These are phyloP conservation scores for Brasenia schreberi DNA, from an alignment of 164 flowering plant species.

Conservation along the genomic window DNA sequence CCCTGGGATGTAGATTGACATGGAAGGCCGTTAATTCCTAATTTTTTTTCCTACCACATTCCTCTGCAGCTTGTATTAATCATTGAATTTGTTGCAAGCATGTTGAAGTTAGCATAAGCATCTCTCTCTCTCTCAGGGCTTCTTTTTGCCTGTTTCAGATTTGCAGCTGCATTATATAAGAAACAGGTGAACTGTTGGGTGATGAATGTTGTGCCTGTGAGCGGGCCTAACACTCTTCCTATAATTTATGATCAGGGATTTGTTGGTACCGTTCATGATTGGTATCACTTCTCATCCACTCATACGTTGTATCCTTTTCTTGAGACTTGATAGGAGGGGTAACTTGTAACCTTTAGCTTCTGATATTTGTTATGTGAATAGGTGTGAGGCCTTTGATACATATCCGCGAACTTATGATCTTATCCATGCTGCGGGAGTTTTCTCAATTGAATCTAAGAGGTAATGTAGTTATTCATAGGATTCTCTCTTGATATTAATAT, in stretches of 20 bases:
- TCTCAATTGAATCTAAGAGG: conserved; percentile 67
- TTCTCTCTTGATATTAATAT: too few relatives aligned
- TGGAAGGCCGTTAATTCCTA: background rate
- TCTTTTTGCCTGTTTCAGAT: conserved; percentile 18
- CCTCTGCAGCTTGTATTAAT: too few relatives aligned
- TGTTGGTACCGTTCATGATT: conserved; percentile 45
- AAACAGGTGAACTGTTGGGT: conserved; percentile 39
- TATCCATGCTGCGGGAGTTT: conserved; percentile 71
- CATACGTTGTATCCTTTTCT: background rate
- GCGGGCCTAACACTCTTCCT: conserved; percentile 50
- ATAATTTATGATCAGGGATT: conserved; percentile 56
- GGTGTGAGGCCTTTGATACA: conserved; percentile 93
- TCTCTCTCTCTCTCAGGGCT: background rate
- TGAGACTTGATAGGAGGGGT: background rate
- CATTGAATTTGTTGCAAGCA: too few relatives aligned
- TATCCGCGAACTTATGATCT: conserved; percentile 88
- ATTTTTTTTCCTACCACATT: too few relatives aligned
- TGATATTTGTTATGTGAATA: conserved; percentile 6
- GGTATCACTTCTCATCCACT: conserved; percentile 13
- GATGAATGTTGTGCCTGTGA: conserved; percentile 53
- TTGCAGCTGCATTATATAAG: conserved; percentile 45
- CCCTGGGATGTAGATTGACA: background rate
- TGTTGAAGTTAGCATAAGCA: background rate
- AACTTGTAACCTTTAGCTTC: too few relatives aligned
- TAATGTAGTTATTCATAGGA: conserved; percentile 5